These are phyloP conservation scores for Tetrahymena thermophila DNA, from an alignment of 73 alveolate species.

Conservation along the genomic window DNA sequence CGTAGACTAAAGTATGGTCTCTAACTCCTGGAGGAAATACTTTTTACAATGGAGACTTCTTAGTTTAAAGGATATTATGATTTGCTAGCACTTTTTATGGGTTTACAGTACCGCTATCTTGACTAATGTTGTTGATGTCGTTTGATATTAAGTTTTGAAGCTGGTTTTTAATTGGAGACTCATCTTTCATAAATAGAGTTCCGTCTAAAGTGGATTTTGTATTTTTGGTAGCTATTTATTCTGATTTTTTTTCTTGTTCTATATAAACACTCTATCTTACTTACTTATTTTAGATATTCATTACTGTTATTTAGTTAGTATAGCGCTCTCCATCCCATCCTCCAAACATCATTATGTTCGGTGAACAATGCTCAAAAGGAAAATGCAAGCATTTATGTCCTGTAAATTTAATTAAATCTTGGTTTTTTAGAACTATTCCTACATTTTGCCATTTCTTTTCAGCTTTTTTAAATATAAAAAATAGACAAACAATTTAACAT, in stretches of 20 bases:
- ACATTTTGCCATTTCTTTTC: not conserved
- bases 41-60: not conserved
- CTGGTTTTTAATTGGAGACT: not conserved
- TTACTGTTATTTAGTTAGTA: not conserved
- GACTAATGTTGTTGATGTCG: not conserved
- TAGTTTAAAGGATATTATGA: not conserved
- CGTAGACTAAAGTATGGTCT: not conserved
- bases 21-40: not conserved
- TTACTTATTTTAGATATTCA: not conserved
- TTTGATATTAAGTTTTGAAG: not conserved
- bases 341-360: not conserved
- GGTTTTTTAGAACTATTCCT: not conserved
- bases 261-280: not conserved
- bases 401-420: not conserved
- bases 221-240: not conserved
- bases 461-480: not conserved
- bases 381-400: not conserved
- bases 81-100: not conserved
- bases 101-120: not conserved
- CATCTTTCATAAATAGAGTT: not conserved
- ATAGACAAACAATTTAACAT: too few species aligned
- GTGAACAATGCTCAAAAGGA: not conserved
- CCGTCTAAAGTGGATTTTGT: not conserved
- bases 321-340: constrained; percentile 7
- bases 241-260: not conserved